Conservation (phyloP, 2,329 filamentous ascomycete genomes). For the Arthrinium phaeospermum region DNA sequence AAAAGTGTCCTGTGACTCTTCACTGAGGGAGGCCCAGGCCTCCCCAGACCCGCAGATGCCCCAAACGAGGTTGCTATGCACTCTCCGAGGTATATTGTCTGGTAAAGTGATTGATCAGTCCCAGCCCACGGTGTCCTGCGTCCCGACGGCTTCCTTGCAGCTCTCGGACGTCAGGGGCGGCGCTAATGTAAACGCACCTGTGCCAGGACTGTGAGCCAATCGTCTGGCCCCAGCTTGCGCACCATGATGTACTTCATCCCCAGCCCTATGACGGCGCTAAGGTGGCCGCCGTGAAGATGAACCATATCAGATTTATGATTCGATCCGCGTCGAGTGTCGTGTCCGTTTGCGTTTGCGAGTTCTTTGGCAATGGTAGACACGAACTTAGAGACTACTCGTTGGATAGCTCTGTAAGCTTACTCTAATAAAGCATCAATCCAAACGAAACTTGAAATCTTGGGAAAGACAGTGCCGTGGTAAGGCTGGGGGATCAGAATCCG, state of each 20-base stretch:
- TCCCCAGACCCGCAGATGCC: conserved; percentile 29
- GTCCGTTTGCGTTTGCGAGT: no score
- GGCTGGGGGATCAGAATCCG: no score
- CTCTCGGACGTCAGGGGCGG: no score
- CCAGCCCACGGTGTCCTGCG: no score
- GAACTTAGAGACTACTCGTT: no score
- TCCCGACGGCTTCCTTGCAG: no score
- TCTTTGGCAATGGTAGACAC: no score
- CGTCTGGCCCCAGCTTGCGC: conserved; percentile 28
- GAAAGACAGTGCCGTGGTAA: no score
- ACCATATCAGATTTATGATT: background rate
- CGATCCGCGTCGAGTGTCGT: no score
- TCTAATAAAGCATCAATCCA: no score
- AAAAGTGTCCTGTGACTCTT: background rate
- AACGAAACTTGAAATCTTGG: no score
- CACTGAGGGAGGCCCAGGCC: conserved; percentile 24
- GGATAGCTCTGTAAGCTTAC: no score
- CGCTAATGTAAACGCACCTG: conserved; percentile 24
- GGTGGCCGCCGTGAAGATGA: conserved; percentile 28
- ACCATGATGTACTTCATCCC: conserved; percentile 30
- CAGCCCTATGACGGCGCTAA: conserved; percentile 26
- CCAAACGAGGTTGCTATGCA: conserved; percentile 31
- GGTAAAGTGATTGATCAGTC: background rate
- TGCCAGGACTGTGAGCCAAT: conserved; percentile 30
- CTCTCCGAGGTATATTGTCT: conserved; percentile 30